Percentiles rank a stretch among this genome's conserved stretches.
Conservation (phyloP, 2,329 filamentous ascomycete species). For the Fusarium aywerte region DNA sequence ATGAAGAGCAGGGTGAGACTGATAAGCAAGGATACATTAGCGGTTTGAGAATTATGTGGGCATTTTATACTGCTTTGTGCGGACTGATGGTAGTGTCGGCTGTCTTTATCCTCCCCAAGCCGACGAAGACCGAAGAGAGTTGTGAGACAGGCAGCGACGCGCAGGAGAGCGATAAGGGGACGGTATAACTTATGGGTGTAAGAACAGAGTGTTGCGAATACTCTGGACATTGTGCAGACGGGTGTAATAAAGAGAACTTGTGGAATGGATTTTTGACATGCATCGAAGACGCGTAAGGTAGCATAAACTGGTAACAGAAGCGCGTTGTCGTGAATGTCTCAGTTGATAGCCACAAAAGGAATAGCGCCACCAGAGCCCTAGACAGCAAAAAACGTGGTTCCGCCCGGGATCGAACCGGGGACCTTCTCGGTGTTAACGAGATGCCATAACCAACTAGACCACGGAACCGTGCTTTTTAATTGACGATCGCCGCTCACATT, state of each 20-base stretch:
- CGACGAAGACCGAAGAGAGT: neutral
- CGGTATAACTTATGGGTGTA: too few species aligned
- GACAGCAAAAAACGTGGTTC: neutral
- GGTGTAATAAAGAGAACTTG: neutral
- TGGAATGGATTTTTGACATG: neutral
- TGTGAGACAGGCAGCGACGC: neutral
- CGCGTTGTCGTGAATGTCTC: neutral
- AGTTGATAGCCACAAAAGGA: neutral
- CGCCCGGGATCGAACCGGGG: slow-evolving; percentile 20
- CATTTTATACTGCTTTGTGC: slow-evolving; percentile 33
- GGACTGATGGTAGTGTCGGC: slow-evolving; percentile 26
- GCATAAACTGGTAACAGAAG: too few species aligned
- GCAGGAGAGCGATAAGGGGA: neutral
- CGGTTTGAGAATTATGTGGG: slow-evolving; percentile 36
- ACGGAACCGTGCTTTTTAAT: neutral
- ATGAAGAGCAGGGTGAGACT: slow-evolving; percentile 2
- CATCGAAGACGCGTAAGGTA: too few species aligned
- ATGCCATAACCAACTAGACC: slow-evolving; percentile 8
- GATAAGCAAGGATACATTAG: slow-evolving; percentile 32
- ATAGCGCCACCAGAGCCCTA: rapidly evolving
- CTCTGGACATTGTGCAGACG: too few species aligned
- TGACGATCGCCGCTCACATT: neutral
- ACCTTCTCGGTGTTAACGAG: slow-evolving; percentile 18
- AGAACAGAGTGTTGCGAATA: too few species aligned
- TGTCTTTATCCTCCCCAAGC: slow-evolving; percentile 32